Conservation (phyloP, 306 rosid species). For the Geum urbanum region DNA sequence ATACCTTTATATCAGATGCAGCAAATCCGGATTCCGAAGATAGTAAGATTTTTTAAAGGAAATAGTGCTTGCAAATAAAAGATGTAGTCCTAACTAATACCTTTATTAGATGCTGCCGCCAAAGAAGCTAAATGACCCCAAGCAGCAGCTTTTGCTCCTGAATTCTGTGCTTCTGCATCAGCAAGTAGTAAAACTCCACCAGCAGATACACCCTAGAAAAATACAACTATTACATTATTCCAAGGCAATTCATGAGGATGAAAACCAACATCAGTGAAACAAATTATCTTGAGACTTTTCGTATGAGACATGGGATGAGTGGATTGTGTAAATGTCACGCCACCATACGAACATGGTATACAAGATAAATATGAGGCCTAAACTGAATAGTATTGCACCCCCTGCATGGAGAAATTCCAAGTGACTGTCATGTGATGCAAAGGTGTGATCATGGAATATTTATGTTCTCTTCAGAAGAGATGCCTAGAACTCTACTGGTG, state of each 20-base stretch:
- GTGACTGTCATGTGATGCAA: background rate
- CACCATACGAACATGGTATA: too few species aligned
- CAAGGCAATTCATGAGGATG: constrained; percentile 11
- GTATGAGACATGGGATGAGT: background rate
- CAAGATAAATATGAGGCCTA: too few species aligned
- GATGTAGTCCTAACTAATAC: constrained; percentile 28
- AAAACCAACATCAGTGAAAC: background rate
- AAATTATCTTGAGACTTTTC: background rate
- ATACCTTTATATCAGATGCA: too few species aligned
- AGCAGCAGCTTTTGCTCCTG: constrained; percentile 95
- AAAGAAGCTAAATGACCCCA: constrained; percentile 76
- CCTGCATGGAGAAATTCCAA: background rate
- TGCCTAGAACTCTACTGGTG: background rate
- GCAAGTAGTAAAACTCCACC: constrained; percentile 67
- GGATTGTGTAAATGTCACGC: too few species aligned
- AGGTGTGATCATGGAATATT: background rate
- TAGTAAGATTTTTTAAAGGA: background rate
- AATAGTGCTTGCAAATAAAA: background rate
- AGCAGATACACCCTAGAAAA: constrained; percentile 51
- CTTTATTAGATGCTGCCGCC: constrained; percentile 68
- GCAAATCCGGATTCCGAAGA: background rate
- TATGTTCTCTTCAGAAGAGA: background rate
- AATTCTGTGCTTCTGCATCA: constrained; percentile 63
- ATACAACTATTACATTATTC: constrained; percentile 15
- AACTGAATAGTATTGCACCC: too few species aligned